Conservation (phyloP, 2,329 filamentous ascomycete genomes). For the Curvularia sp. region DNA sequence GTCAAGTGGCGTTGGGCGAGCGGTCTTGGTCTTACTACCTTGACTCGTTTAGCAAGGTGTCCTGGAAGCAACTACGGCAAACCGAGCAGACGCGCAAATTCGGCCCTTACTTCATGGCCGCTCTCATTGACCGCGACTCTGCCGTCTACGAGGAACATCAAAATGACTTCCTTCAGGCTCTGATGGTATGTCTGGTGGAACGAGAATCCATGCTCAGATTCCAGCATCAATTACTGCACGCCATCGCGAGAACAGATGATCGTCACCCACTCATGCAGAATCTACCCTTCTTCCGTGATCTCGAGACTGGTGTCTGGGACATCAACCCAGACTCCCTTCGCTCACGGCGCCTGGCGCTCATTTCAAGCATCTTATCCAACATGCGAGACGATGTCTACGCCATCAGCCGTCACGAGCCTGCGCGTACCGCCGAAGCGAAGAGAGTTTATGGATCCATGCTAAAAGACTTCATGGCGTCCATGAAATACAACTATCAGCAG, state of each 20-base stretch:
- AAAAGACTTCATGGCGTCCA: conserved; percentile 64
- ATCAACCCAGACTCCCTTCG: conserved; percentile 63
- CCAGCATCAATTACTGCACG: conserved; percentile 64
- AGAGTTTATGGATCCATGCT: conserved; percentile 61
- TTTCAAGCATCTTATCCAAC: conserved; percentile 65
- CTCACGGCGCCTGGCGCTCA: conserved; percentile 61
- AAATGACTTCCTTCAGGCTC: conserved; percentile 59
- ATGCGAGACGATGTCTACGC: conserved; percentile 62
- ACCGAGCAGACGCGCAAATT: conserved; percentile 57
- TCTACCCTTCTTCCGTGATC: conserved; percentile 61
- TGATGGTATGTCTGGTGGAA: conserved; percentile 65
- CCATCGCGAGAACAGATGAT: conserved; percentile 58
- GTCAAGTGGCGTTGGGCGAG: conserved; percentile 54
- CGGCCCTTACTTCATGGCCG: conserved; percentile 55
- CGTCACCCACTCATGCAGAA: conserved; percentile 62
- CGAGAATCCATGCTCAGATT: conserved; percentile 67
- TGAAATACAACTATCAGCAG: conserved; percentile 68
- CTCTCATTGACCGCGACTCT: conserved; percentile 50
- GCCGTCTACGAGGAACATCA: conserved; percentile 56
- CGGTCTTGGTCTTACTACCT: conserved; percentile 65
- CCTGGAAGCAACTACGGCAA: conserved; percentile 57
- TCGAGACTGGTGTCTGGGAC: conserved; percentile 50
- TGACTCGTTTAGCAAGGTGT: conserved; percentile 60
- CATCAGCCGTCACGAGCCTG: conserved; percentile 40
- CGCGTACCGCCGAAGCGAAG: conserved; percentile 47